A percentile compares a stretch with the other conserved stretches of the same genome.
These are phyloP conservation scores for Ogataea thermomethanolica DNA, from an alignment of 805 yeast species.

Conservation along the genomic window DNA sequence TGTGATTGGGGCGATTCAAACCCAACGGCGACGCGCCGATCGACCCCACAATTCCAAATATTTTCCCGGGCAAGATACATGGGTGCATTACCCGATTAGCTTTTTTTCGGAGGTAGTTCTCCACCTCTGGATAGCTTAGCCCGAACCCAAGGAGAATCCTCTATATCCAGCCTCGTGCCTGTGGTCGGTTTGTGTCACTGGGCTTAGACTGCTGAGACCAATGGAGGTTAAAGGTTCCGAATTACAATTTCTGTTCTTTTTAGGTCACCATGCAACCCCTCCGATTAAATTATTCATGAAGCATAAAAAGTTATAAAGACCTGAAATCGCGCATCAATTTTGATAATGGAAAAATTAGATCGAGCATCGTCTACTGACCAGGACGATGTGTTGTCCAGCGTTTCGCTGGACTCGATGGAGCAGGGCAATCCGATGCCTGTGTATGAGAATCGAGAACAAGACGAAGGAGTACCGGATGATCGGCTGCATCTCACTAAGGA, in stretches of 20 bases:
- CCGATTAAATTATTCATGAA: too few relatives aligned
- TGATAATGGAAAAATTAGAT: not conserved
- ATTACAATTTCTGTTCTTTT: too few relatives aligned
- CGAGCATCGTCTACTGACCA: conserved; percentile 1
- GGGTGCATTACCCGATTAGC: too few relatives aligned
- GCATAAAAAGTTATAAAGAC: not conserved
- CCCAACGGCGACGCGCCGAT: conserved; percentile 4
- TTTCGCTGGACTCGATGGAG: conserved; percentile 3
- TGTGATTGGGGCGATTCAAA: not conserved
- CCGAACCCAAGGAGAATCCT: too few relatives aligned
- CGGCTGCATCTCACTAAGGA: conserved; percentile 11
- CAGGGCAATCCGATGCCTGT: not conserved
- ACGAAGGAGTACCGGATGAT: conserved; percentile 6
- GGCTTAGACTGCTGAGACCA: too few relatives aligned
- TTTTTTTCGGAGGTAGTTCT: too few relatives aligned
- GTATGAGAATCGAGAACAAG: not conserved
- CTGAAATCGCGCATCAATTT: conserved; percentile 4
- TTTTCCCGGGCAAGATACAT: not conserved
- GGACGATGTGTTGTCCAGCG: not conserved
- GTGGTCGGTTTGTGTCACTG: too few relatives aligned
- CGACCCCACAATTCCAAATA: not conserved
- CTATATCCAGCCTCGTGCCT: too few relatives aligned
- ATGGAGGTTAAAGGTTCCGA: too few relatives aligned
- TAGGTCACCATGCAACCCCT: too few relatives aligned
- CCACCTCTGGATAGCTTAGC: too few relatives aligned